These are phyloP conservation scores for Scedosporium aurantiacum DNA, from an alignment of 2,329 filamentous ascomycete species.

Conservation along the genomic window DNA sequence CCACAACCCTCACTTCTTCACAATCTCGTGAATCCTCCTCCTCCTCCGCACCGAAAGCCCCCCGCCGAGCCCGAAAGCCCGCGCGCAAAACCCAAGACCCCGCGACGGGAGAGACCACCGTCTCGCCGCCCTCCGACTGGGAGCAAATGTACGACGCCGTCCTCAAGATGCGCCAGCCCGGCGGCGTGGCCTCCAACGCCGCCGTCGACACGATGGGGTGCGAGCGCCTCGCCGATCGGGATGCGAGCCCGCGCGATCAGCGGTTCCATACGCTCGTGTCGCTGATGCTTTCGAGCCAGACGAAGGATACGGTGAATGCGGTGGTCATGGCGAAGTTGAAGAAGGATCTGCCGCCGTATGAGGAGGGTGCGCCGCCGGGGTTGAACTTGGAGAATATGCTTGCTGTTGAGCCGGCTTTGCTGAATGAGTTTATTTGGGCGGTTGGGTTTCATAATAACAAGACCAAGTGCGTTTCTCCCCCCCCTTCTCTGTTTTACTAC, in stretches of 20 bases:
- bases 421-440: conserved; percentile 67
- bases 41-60: not conserved
- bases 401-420: conserved; percentile 50
- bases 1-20: not conserved
- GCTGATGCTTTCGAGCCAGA: conserved; percentile 86
- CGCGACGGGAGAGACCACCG: conserved; percentile 25
- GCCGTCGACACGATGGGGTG: conserved; percentile 98
- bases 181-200: conserved; percentile 53
- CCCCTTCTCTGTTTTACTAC: not conserved
- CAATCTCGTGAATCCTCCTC: not conserved
- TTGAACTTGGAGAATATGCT: conserved; percentile 71
- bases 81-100: conserved; percentile 31
- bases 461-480: conserved; percentile 47
- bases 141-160: conserved; percentile 68
- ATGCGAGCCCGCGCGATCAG: conserved; percentile 41
- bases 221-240: conserved; percentile 55
- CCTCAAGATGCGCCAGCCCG: conserved; percentile 58
- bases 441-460: conserved; percentile 96
- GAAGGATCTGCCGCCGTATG: conserved; percentile 51
- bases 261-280: conserved; percentile 80
- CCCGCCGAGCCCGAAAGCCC: conserved; percentile 29
- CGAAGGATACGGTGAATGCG: conserved; percentile 83
- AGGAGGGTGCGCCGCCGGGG: conserved; percentile 31
- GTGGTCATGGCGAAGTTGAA: conserved; percentile 72
- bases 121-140: conserved; percentile 68